Evolutionary conservation across 78 protist genomes (phyloP), one percentile per base, ranked within the genome.

Genomic region (Dictyostelium purpureum): DNA sequence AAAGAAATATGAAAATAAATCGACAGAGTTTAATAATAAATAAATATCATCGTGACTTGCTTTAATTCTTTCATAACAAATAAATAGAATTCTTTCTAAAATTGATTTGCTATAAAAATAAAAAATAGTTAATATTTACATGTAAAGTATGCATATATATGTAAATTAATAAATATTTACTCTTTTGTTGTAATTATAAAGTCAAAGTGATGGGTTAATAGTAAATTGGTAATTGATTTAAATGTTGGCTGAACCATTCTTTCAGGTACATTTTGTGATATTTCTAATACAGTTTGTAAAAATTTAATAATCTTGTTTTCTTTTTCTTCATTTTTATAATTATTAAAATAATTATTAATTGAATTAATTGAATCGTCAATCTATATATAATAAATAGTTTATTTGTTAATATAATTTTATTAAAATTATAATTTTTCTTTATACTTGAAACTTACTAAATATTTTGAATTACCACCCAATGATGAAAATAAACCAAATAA

Each of bases 381-480:
- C 31, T 28, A 31, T 31, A 16, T 31, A 31, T 28, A 16, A 4
- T 16, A 57, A 19, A 57, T 63, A 16, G 7, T 28, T 31, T 12
- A 28, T 31, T 4, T 5, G 31, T 28, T 16, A 16, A 16, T 6
- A 28, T 12, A 63, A 63, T 31, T 12, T 16, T 31, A 31, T 4
- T 31, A 28, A 16, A 4, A 18, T 4, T n/a, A n/a, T n/a, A n/a
- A n/a, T n/a, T n/a, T n/a, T n/a, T n/a, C n/a, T n/a, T n/a, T n/a
- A n/a, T n/a, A n/a, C n/a, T 18, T 5, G 12, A 63, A 16, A 63
- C 38, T 28, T 28, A 75, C 63, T 19, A 83, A 35, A 42, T 67
- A 83, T 56, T 43, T 83, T 18, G 90, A 71, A 31, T 79, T 19
- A 37, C 90, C 90, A 56, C 90, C 90, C n/a, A 83, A 31, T 21